These are phyloP conservation scores for Clonostachys sp. DNA, from an alignment of 2,329 filamentous ascomycete species.

Conservation along the genomic window DNA sequence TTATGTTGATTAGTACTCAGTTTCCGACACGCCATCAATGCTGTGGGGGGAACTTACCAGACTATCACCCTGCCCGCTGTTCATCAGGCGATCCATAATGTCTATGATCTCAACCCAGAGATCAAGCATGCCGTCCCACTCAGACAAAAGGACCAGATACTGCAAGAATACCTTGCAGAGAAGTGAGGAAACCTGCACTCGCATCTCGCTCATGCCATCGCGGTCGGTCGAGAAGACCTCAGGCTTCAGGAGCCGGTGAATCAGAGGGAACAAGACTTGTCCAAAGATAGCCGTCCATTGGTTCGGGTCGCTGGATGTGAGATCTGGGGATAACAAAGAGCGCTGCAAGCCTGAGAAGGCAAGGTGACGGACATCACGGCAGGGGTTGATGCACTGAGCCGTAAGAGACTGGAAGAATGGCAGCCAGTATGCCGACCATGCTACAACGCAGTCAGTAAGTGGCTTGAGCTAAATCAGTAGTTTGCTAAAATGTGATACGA, in stretches of 20 bases:
- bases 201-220: slow-evolving; percentile 90
- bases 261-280: slow-evolving; percentile 89
- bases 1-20: not conserved
- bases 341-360: slow-evolving; percentile 84
- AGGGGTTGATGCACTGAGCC: slow-evolving; percentile 89
- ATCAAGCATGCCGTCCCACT: slow-evolving; percentile 85
- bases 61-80: slow-evolving; percentile 87
- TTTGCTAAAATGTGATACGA: not conserved
- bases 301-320: slow-evolving; percentile 77
- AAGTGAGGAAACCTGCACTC: slow-evolving; percentile 85
- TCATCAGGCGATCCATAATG: slow-evolving; percentile 94
- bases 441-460: slow-evolving; percentile 35
- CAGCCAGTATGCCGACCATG: slow-evolving; percentile 97
- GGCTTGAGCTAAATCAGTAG: not conserved
- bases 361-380: slow-evolving; percentile 84
- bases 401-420: slow-evolving; percentile 88
- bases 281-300: slow-evolving; percentile 96
- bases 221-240: slow-evolving; percentile 92
- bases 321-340: slow-evolving; percentile 76
- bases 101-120: slow-evolving; percentile 90
- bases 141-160: slow-evolving; percentile 79
- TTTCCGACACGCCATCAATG: not conserved
- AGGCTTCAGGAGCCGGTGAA: slow-evolving; percentile 81
- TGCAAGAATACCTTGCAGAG: slow-evolving; percentile 95
- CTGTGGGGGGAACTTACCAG: slow-evolving; percentile 53